Evolutionary conservation across 768 basidiomycete genomes (phyloP).

Genomic region (Glaciozyma antarctica): DNA sequence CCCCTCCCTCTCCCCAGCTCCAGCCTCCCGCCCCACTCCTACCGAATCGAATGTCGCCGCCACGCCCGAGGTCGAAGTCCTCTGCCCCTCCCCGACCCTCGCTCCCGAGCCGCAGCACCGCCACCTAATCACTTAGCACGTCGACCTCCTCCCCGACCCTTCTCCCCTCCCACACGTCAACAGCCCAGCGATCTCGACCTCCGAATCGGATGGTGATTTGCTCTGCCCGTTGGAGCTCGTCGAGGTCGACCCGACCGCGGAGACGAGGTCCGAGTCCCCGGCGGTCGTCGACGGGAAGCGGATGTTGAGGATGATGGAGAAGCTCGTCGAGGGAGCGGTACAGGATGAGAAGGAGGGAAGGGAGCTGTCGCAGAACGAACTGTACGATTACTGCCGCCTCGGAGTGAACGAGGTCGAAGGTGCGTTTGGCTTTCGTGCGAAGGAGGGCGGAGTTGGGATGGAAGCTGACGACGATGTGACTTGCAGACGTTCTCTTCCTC

Average conservation of each 20-base stretch:
- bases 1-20: no score
- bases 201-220: no score
- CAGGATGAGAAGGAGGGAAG: neutral
- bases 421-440: neutral
- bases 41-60: no score
- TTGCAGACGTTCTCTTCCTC: neutral
- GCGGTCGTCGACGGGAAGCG: neutral
- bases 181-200: no score
- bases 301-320: neutral
- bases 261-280: neutral
- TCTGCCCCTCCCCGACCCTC: no score
- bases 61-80: no score
- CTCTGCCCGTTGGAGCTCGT: no score
- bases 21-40: no score
- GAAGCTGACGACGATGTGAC: neutral
- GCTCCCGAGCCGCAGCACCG: no score
- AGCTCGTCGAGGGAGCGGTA: neutral
- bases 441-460: neutral
- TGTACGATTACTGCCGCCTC: neutral
- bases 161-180: no score
- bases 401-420: neutral
- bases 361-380: neutral
- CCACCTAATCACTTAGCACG: no score
- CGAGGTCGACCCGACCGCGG: neutral
- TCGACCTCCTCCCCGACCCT: no score